Evolutionary conservation across 257 asterid species (phyloP).

Genomic region (Anisodus tanguticus): DNA sequence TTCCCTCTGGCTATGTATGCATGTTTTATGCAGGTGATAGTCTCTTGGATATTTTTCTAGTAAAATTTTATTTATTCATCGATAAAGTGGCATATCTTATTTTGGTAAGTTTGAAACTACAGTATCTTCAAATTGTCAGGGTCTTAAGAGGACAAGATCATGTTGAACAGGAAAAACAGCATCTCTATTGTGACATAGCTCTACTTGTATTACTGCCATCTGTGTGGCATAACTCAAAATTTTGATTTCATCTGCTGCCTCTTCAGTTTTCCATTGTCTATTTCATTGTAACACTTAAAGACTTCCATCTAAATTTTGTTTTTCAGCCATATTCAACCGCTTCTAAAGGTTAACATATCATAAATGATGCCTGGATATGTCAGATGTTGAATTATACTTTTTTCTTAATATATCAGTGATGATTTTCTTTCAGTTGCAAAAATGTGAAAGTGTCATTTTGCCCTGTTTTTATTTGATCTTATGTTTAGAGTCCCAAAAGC

Average conservation of each 20-base stretch:
- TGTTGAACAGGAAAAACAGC: constrained; percentile 13
- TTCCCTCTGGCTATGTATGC: neutral
- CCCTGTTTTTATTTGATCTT: neutral
- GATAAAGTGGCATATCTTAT: neutral
- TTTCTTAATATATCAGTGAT: neutral
- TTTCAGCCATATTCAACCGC: neutral
- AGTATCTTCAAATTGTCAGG: neutral
- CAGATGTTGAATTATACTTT: constrained; percentile 3
- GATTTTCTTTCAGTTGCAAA: constrained; percentile 4
- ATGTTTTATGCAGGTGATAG: neutral
- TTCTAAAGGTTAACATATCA: constrained; percentile 9
- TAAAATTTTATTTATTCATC: neutral
- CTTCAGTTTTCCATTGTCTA: neutral
- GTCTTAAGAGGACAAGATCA: neutral
- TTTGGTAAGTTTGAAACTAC: constrained; percentile 11
- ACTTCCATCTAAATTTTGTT: constrained; percentile 1
- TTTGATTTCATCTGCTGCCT: neutral
- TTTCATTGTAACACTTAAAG: neutral
- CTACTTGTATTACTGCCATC: neutral
- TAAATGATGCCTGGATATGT: neutral
- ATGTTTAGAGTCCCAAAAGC: neutral
- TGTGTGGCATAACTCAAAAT: neutral
- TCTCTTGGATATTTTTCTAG: neutral
- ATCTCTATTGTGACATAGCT: neutral
- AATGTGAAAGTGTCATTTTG: neutral